Evolutionary conservation across 345 rosid genomes (phyloP).

Genomic region (Gynandropsis gynandra): DNA sequence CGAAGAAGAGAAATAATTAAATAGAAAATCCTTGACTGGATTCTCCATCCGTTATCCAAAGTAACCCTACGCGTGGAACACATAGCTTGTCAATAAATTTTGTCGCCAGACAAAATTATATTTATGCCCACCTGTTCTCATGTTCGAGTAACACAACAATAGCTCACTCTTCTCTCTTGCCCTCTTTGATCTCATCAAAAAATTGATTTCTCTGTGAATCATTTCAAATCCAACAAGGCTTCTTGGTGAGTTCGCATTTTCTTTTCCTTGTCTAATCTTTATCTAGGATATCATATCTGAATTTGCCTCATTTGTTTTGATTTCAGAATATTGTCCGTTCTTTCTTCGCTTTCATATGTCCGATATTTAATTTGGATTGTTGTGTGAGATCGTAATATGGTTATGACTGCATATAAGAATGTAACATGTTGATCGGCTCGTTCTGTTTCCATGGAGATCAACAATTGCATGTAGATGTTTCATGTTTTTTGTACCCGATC

Average conservation of each 20-base stretch:
- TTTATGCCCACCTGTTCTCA: no score
- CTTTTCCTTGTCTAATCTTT: neutral
- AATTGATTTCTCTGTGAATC: neutral
- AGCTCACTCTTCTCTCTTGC: neutral
- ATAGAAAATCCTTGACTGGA: no score
- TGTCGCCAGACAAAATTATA: no score
- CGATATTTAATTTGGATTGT: constrained; percentile 1
- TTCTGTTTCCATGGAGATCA: constrained; percentile 1
- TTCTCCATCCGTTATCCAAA: no score
- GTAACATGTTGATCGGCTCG: neutral
- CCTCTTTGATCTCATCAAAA: neutral
- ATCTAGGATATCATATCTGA: neutral
- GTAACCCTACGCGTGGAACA: no score
- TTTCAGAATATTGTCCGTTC: no score
- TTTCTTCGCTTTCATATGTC: no score
- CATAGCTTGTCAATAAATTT: no score
- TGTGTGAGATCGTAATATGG: neutral
- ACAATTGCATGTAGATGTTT: neutral
- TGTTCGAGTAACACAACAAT: neutral
- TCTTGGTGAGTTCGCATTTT: neutral
- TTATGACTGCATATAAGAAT: neutral
- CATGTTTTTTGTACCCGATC: neutral
- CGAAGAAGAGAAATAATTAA: no score
- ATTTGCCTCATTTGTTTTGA: neutral
- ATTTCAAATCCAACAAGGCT: neutral